A percentile compares a stretch with the other conserved stretches of the same genome.
These are phyloP conservation scores for Paracoccidioides lutzii DNA, from an alignment of 2,329 filamentous ascomycete species.

Conservation along the genomic window DNA sequence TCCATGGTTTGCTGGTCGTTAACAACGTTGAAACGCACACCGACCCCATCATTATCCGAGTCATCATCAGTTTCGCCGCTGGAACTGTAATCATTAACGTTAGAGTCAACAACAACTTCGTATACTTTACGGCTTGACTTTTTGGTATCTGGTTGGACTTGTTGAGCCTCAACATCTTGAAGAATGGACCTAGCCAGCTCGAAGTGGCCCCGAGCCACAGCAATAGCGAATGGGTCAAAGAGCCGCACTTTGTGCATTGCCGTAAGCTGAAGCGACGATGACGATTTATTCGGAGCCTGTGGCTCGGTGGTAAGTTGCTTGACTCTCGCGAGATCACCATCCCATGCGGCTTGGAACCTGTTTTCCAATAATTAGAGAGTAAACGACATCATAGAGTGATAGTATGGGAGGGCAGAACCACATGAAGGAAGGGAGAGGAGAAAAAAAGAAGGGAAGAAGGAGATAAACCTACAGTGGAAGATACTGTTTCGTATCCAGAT, in stretches of 20 bases:
- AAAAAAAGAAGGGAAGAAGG: background rate
- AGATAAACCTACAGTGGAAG: conserved; percentile 6
- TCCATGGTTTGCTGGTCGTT: conserved; percentile 62
- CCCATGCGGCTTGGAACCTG: conserved; percentile 50
- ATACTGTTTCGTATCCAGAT: conserved; percentile 42
- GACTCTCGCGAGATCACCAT: conserved; percentile 50
- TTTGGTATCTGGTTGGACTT: conserved; percentile 38
- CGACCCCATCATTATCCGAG: conserved; percentile 15
- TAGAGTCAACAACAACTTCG: conserved; percentile 14
- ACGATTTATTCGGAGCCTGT: conserved; percentile 36
- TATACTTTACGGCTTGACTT: conserved; percentile 32
- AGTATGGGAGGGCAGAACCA: background rate
- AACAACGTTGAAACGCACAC: conserved; percentile 40
- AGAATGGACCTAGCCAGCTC: conserved; percentile 53
- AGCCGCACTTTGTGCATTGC: conserved; percentile 41
- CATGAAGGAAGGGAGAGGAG: background rate
- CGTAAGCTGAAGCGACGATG: conserved; percentile 47
- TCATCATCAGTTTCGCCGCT: background rate
- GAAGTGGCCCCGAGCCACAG: conserved; percentile 52
- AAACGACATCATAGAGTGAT: background rate
- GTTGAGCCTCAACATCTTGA: conserved; percentile 58
- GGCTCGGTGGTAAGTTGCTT: conserved; percentile 19
- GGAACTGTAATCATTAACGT: conserved; percentile 1
- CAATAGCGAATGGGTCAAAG: conserved; percentile 54
- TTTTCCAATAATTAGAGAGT: background rate